Evolutionary conservation across 371 early-diverging fungal species (phyloP), one percentile per base, ranked within the genome.

Genomic region (Mycotypha africana): DNA sequence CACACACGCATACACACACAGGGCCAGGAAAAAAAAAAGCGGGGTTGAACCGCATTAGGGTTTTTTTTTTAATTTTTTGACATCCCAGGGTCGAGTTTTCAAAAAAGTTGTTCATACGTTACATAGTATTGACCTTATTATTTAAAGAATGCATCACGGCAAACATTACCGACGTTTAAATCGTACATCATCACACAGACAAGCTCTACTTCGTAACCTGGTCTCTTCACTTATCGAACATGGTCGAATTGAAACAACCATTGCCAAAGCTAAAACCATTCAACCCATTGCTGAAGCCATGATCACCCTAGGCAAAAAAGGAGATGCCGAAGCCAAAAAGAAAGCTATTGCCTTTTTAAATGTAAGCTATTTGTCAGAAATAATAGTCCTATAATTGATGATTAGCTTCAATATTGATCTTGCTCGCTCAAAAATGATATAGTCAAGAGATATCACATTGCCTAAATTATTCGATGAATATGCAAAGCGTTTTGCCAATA

Each of bases 191-290:
- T 54, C 79, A 28, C 92, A 93, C 64, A 82, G 96, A 47, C 78
- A 80, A 56, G 81, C 86, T 22, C 78, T 94, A 70, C 68, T 94
- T 25, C 74, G 90, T 45, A 96, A 93, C 69, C 67, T 94, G 63
- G 84, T 84, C 23, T 85, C 94, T 39, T 85, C 90, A 24, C 80
- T 97, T 26, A 82, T 98, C 50, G 73, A 87, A 55, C 78, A 93
- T 62, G 97, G 92, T 47, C 81, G 92, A 42, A 90, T 98, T 45
- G 84, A 88, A 61, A 98, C 97, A 3, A 98, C 98, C 0, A 64
- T 92, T 23, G 86, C 97, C 11, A 93, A 95, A 62, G 98, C 97
- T 21, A 94, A 92, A 65, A 91, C 90, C 60, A 66, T 96, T 34
- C 76, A 88, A 65, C 82, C 86, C 33, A 65, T 86, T 41, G 94